Base-by-base conservation (phyloP, 495 filamentous ascomycete genomes). In the Cladorrhinum samala region DNA sequence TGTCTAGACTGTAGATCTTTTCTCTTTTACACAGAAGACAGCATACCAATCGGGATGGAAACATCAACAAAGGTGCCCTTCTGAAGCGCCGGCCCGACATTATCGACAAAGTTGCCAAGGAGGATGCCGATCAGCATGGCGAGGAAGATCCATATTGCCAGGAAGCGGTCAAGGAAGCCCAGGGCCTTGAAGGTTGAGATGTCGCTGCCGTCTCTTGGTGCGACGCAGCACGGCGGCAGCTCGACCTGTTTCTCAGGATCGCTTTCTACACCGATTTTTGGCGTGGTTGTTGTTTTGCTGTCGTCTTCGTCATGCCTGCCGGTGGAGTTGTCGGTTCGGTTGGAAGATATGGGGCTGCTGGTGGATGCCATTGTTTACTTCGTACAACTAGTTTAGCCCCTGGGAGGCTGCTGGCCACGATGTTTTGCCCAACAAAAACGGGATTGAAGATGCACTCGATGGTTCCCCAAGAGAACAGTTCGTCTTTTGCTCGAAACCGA, bases 121-220 rank as follows among this genome's bases (percentile, higher is more conserved):
- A 91, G 74, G 52, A 93, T 84, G 14, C 89, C 90, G 36, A 91
- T 68, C 0, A 77, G 76, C 85, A 95, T 94, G 21, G 88, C 88
- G 6, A 93, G 81, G 37, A 95, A 78, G 62, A 94, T 93, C 89
- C 90, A 93, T 5, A 91, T 11, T 3, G 85, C 88, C 0, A 92
- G 83, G 67, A 89, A 86, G 14, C 84, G 80, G 65, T 93, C 87
- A 13, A 93, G 77, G 51, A 78, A 78, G 6, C 80, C 82, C 14
- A 93, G 76, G 41, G 77, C 49, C 38, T 73, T 77, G 68, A 79
- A 76, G 9, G 61, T 65, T 1, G 75, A 77, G 14, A 57, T 48
- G 40, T 61, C 54, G 20, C 20, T 27, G 24, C 51, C 17, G 13
- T 27, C 7, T 2, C 27, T 44, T 51, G 27, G 30, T 24, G 52